phyloP scores from a whole-genome alignment of 441 rosid species.

The Erodium moschatum region DNA sequence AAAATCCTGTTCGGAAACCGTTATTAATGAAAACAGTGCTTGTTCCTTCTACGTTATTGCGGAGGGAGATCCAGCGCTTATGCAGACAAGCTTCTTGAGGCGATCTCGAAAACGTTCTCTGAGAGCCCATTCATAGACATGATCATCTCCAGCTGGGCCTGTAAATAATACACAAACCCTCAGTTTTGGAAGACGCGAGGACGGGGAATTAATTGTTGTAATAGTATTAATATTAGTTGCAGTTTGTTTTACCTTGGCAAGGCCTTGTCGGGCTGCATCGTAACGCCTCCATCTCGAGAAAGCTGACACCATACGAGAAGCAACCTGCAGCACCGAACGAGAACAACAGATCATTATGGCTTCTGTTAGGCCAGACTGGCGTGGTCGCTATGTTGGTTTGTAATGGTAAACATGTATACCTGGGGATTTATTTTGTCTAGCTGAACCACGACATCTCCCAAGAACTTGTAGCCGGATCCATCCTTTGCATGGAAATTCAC shows the following conservation, averaged over 20 bases:
- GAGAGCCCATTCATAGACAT: constrained; percentile 78
- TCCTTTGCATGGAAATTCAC: constrained; percentile 93
- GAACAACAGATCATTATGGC: not conserved
- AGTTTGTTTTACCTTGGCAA: constrained; percentile 46
- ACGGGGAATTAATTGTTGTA: not conserved
- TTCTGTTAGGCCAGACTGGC: not conserved
- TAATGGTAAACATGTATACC: constrained; percentile 27
- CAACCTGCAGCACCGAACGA: constrained; percentile 43
- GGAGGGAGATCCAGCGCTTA: not conserved
- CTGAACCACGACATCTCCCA: constrained; percentile 78
- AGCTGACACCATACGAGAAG: constrained; percentile 85
- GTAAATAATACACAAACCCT: constrained; percentile 16
- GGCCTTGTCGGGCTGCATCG: constrained; percentile 66
- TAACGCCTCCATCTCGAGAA: constrained; percentile 96
- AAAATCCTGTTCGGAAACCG: too few species aligned
- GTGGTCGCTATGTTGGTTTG: not conserved
- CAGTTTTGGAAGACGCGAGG: not conserved
- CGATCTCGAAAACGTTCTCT: constrained; percentile 89
- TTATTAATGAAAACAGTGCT: too few species aligned
- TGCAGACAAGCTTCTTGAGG: constrained; percentile 71
- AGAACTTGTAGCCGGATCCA: constrained; percentile 87
- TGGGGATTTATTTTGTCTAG: constrained; percentile 91
- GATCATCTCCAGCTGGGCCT: constrained; percentile 94
- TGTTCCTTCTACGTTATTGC: too few species aligned
- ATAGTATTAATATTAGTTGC: too few species aligned